Percentiles rank a stretch among this genome's conserved stretches.
Conservation (phyloP, 2,329 filamentous ascomycete genomes). For the Pseudogymnoascus sp. region DNA sequence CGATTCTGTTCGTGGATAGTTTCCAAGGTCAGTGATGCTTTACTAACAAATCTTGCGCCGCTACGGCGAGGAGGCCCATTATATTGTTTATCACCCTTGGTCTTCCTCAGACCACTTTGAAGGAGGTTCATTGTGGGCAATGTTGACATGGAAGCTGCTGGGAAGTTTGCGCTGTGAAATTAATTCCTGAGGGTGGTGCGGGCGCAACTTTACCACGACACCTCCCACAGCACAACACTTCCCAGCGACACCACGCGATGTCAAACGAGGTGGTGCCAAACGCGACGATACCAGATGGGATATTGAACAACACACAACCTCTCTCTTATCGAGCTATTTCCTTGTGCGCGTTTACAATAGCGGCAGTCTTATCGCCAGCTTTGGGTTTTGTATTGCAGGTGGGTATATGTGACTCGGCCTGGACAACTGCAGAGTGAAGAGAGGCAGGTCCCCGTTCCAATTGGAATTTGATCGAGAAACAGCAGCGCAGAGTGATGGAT, state of each 20-base stretch:
- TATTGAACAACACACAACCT: slow-evolving; percentile 1
- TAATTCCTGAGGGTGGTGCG: neutral
- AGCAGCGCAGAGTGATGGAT: neutral
- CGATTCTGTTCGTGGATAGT: slow-evolving; percentile 57
- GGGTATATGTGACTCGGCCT: slow-evolving; percentile 8
- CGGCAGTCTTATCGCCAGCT: neutral
- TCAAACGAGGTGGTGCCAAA: slow-evolving; percentile 6
- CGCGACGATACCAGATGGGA: neutral
- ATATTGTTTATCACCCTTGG: slow-evolving; percentile 26
- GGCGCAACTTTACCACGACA: neutral
- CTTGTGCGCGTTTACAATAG: neutral
- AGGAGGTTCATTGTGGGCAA: slow-evolving; percentile 24
- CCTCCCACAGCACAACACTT: slow-evolving; percentile 1
- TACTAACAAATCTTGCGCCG: slow-evolving; percentile 42
- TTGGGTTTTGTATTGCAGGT: neutral
- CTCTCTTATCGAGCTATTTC: neutral
- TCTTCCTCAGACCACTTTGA: slow-evolving; percentile 27
- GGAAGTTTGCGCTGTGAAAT: neutral
- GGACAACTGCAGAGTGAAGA: neutral
- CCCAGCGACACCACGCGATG: neutral
- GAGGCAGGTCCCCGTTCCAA: slow-evolving; percentile 3
- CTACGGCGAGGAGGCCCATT: slow-evolving; percentile 31
- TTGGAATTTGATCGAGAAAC: neutral
- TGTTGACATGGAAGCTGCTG: slow-evolving; percentile 8
- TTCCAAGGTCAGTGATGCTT: slow-evolving; percentile 58